Evolutionary conservation across 2,329 filamentous ascomycete genomes (phyloP), one percentile per base, ranked within the genome.

Genomic region (Aspergillus oerlinghausenensis): DNA sequence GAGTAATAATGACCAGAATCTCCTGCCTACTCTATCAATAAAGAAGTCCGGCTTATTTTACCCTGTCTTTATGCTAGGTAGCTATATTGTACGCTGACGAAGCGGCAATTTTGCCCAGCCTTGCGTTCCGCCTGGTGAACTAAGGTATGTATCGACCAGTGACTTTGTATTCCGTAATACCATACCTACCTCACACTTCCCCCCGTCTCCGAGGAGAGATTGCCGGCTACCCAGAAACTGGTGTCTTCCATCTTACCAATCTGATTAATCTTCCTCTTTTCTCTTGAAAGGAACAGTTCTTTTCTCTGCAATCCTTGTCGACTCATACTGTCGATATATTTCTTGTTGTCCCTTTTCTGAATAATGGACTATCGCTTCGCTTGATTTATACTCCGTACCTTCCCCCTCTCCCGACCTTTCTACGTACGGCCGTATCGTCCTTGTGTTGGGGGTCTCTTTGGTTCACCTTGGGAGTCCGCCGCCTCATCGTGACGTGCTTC

Each of bases 401-500:
- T n/a, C 48, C 14, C 19, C 17, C 38, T 21, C 14, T 10, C 38
- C 38, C 40, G 35, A 17, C 19, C 35, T 26, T 21, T 28, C 49
- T 51, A 17, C 49, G 7, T 51, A 32, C 49, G 23, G 28, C 50
- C 32, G n/a, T 42, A n/a, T 23, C 3, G 23, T 38, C 50, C 40
- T 47, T n/a, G 19, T 47, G 50, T 52, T 26, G 38, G 26, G 32
- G 11, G 21, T 28, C 50, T 42, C 35, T 23, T n/a, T 10, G 7
- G 19, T 29, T 35, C 38, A 25, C 43, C 23, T 32, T 11, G 7
- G 7, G 29, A 47, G 21, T 23, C 29, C 52, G n/a, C 50, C 50
- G 38, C 17, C 50, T 52, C 52, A 40, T 48, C 38, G 45, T 54
- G 45, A 49, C 45, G 45, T 50, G 19, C 47, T 32, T 54, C 29